Evolutionary conservation across 1,139 yeast species (phyloP).

Genomic region (Chernovozyma sophiae-reginae): DNA sequence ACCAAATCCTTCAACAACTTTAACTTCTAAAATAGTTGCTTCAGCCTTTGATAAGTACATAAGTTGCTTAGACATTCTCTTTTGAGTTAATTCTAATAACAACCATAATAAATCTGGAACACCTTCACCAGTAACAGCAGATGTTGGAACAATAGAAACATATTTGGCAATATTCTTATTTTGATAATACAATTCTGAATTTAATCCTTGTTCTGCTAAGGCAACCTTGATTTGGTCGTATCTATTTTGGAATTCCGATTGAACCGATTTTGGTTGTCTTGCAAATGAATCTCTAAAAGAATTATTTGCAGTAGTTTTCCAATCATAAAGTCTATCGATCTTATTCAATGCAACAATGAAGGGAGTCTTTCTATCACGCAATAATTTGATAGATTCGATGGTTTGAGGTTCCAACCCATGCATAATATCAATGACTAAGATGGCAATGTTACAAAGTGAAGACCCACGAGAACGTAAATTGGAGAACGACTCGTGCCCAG

Average conservation of each 20-base stretch:
- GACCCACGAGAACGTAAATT: conserved; percentile 99
- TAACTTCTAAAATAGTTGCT: conserved; percentile 96
- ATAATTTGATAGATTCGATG: conserved; percentile 82
- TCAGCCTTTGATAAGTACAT: conserved; percentile 92
- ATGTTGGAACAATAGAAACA: conserved; percentile 96
- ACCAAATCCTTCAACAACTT: conserved; percentile 98
- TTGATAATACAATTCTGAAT: conserved; percentile 93
- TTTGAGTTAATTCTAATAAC: conserved; percentile 90
- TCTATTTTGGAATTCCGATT: conserved; percentile 88
- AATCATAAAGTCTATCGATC: conserved; percentile 93
- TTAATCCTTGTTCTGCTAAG: conserved; percentile 96
- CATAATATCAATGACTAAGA: conserved; percentile 96
- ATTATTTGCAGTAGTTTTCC: conserved; percentile 87
- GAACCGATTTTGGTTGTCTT: conserved; percentile 77
- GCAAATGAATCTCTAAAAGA: conserved; percentile 93
- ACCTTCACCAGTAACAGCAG: conserved; percentile 99
- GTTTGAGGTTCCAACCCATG: conserved; percentile 99
- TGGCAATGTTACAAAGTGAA: conserved; percentile 97
- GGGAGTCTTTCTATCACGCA: conserved; percentile 97
- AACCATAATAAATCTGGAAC: conserved; percentile 98
- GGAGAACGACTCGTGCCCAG: conserved; percentile 99
- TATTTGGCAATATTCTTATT: conserved; percentile 89
- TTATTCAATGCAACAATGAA: conserved; percentile 95
- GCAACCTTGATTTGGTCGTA: conserved; percentile 83
- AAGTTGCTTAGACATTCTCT: conserved; percentile 98